These are phyloP conservation scores for Candida verbasci DNA, from an alignment of 805 yeast genomes.

Conservation along the genomic window DNA sequence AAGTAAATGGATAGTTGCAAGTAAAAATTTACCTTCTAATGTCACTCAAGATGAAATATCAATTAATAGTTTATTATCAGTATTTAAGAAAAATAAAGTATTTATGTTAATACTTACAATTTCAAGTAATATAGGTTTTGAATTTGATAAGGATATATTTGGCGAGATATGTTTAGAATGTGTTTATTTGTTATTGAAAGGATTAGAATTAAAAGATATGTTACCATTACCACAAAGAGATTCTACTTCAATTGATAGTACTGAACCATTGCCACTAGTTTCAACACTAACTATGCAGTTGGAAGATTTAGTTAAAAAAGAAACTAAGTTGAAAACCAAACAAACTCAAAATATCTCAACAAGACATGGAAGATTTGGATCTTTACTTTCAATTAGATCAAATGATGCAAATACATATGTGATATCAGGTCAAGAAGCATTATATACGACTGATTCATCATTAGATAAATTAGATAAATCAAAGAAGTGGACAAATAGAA, in stretches of 20 bases:
- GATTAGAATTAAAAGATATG: slow-evolving; percentile 39
- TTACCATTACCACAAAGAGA: too few species aligned
- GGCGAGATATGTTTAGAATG: slow-evolving; percentile 67
- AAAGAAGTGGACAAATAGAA: slow-evolving; percentile 58
- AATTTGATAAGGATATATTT: slow-evolving; percentile 57
- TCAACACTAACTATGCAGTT: slow-evolving; percentile 39
- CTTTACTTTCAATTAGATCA: slow-evolving; percentile 63
- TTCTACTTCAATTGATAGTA: slow-evolving; percentile 3
- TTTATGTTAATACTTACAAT: slow-evolving; percentile 69
- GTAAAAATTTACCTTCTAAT: slow-evolving; percentile 48
- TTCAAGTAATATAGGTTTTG: slow-evolving; percentile 58
- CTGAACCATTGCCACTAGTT: slow-evolving; percentile 8
- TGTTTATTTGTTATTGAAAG: slow-evolving; percentile 57
- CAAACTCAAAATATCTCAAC: slow-evolving; percentile 53
- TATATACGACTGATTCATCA: slow-evolving; percentile 47
- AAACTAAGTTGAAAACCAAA: slow-evolving; percentile 47
- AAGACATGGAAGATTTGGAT: slow-evolving; percentile 90
- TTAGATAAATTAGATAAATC: slow-evolving; percentile 62
- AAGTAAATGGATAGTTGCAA: slow-evolving; percentile 20
- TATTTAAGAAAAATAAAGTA: slow-evolving; percentile 68
- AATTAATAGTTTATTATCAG: slow-evolving; percentile 49
- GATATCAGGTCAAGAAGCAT: slow-evolving; percentile 66
- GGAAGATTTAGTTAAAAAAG: slow-evolving; percentile 53
- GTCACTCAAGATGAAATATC: slow-evolving; percentile 66
- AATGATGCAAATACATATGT: slow-evolving; percentile 55